Percentiles rank a stretch among this genome's conserved stretches.
These are phyloP conservation scores for Helicocarpus griseus DNA, from an alignment of 2,329 filamentous ascomycete species.

Conservation along the genomic window DNA sequence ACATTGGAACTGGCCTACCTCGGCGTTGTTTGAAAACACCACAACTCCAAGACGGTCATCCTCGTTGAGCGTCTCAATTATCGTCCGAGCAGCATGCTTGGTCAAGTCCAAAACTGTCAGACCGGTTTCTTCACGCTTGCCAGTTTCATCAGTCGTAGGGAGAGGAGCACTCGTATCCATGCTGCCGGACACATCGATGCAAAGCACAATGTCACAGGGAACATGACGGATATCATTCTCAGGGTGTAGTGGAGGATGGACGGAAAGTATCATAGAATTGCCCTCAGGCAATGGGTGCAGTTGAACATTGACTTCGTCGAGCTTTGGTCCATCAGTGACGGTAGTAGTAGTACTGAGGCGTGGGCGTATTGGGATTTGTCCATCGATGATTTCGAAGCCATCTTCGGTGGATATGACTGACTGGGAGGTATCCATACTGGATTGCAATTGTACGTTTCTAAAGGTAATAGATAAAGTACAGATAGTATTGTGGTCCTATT, in stretches of 20 bases:
- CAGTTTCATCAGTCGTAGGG: conserved; percentile 25
- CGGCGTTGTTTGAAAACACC: conserved; percentile 39
- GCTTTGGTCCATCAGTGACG: background rate
- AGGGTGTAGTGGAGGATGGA: conserved; percentile 15
- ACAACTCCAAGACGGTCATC: conserved; percentile 50
- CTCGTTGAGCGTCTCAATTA: conserved; percentile 47
- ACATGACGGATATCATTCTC: conserved; percentile 21
- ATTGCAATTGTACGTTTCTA: background rate
- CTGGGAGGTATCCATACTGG: background rate
- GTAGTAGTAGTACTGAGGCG: background rate
- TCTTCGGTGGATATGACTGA: background rate
- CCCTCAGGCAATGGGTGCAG: conserved; percentile 12
- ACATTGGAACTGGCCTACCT: conserved; percentile 15
- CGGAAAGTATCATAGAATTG: conserved; percentile 15
- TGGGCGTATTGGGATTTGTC: conserved; percentile 1
- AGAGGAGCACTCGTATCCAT: conserved; percentile 43
- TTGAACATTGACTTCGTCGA: conserved; percentile 5
- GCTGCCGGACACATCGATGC: conserved; percentile 52
- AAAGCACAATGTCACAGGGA: conserved; percentile 52
- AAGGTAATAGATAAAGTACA: background rate
- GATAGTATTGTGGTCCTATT: background rate
- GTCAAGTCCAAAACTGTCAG: conserved; percentile 49
- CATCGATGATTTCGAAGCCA: conserved; percentile 2
- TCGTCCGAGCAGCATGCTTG: conserved; percentile 51
- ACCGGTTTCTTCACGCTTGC: conserved; percentile 37